Conservation (phyloP, 371 early-diverging fungal genomes). For the Syncephalastrum racemosum region DNA sequence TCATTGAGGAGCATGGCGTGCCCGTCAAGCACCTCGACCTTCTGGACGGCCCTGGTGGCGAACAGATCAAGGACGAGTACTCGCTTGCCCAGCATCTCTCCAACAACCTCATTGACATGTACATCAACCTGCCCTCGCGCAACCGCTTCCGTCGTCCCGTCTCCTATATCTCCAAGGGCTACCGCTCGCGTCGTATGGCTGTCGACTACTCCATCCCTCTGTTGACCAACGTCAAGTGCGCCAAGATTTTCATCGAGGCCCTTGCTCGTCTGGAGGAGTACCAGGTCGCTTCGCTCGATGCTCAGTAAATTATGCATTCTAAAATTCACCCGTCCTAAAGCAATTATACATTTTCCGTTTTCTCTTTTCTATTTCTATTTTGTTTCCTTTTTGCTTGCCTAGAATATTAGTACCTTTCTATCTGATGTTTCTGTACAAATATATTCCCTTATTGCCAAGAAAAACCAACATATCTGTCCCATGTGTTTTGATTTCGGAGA, state of each 20-base stretch:
- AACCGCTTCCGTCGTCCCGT: constrained; percentile 92
- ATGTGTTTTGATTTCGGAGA: no score
- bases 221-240: constrained; percentile 83
- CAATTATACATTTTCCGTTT: no score
- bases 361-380: no score
- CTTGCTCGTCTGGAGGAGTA: constrained; percentile 39
- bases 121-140: constrained; percentile 92
- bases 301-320: no score
- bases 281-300: constrained; percentile 5
- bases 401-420: no score
- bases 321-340: no score
- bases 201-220: constrained; percentile 89
- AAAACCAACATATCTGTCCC: no score
- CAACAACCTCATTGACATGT: constrained; percentile 92
- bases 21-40: constrained; percentile 86
- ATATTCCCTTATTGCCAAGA: no score
- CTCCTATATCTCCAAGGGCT: constrained; percentile 64
- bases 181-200: constrained; percentile 80
- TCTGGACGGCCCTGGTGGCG: constrained; percentile 47
- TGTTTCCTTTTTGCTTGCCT: no score
- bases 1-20: constrained; percentile 86
- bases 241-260: constrained; percentile 80
- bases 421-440: no score
- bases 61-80: constrained; percentile 59
- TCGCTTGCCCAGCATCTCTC: constrained; percentile 58